phyloP scores from a whole-genome alignment of 768 basidiomycete genomes.

The Mycena crocata region DNA sequence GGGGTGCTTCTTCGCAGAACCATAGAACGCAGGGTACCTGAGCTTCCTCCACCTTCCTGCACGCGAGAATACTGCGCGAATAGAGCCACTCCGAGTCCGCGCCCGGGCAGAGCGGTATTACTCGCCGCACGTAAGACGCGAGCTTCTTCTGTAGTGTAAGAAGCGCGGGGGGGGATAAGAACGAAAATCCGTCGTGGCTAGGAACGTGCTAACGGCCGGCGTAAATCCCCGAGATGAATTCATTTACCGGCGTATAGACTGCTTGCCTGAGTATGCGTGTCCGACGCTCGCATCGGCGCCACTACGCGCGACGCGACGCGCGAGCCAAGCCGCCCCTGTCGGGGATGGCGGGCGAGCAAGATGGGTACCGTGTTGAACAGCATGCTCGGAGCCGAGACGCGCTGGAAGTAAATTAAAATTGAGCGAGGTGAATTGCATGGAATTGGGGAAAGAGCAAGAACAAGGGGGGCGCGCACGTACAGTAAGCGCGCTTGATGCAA shows the following conservation, averaged over 20 bases:
- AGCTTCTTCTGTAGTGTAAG: too few relatives aligned
- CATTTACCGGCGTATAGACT: conserved; percentile 4
- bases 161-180: background rate
- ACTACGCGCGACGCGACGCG: background rate
- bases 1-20: conserved; percentile 7
- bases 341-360: background rate
- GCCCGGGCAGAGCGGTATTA: conserved; percentile 1
- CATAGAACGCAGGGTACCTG: too few relatives aligned
- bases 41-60: too few relatives aligned
- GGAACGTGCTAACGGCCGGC: conserved; percentile 9
- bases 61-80: too few relatives aligned
- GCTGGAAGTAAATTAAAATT: background rate
- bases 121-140: background rate
- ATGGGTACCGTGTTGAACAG: background rate
- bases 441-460: too few relatives aligned
- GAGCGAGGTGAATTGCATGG: too few relatives aligned
- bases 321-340: background rate
- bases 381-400: background rate
- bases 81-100: background rate
- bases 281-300: conserved; percentile 1
- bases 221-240: conserved; percentile 26
- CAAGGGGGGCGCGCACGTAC: too few relatives aligned
- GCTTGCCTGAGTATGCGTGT: background rate
- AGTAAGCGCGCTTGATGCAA: too few relatives aligned
- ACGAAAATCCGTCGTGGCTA: background rate